Conservation (phyloP, 495 filamentous ascomycete genomes). For the Monascus purpureus region DNA sequence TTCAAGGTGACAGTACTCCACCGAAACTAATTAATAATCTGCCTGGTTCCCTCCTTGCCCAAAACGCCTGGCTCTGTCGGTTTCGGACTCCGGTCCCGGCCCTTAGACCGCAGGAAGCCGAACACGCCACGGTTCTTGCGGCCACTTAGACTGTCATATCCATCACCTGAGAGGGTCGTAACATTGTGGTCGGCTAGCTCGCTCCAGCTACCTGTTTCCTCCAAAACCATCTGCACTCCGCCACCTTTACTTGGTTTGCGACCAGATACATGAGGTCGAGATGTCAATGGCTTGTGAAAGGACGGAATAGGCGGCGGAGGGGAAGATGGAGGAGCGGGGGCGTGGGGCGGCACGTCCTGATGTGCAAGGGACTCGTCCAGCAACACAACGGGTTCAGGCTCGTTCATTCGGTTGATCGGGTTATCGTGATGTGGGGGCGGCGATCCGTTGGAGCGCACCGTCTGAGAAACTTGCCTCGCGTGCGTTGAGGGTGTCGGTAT, state of each 20-base stretch:
- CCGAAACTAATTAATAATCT: constrained; percentile 34
- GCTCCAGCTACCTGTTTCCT: constrained; percentile 78
- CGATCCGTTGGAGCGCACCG: constrained; percentile 17
- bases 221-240: constrained; percentile 80
- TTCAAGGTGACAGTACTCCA: background rate
- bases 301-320: constrained; percentile 23
- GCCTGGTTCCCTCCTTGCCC: constrained; percentile 84
- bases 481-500: constrained; percentile 11
- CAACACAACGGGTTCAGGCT: constrained; percentile 13
- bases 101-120: constrained; percentile 83
- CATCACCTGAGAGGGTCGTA: constrained; percentile 61
- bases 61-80: constrained; percentile 86
- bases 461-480: constrained; percentile 26
- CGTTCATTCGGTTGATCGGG: constrained; percentile 9
- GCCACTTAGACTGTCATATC: constrained; percentile 24
- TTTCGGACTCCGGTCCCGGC: constrained; percentile 81
- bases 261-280: constrained; percentile 20
- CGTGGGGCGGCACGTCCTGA: constrained; percentile 10
- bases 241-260: constrained; percentile 63
- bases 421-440: constrained; percentile 17
- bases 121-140: constrained; percentile 64
- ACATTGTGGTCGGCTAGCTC: constrained; percentile 71
- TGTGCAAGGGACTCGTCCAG: constrained; percentile 18
- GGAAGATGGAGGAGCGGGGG: constrained; percentile 16
- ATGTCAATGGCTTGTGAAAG: background rate